These are phyloP conservation scores for Primulina tabacum DNA, from an alignment of 257 asterid genomes.

Conservation along the genomic window DNA sequence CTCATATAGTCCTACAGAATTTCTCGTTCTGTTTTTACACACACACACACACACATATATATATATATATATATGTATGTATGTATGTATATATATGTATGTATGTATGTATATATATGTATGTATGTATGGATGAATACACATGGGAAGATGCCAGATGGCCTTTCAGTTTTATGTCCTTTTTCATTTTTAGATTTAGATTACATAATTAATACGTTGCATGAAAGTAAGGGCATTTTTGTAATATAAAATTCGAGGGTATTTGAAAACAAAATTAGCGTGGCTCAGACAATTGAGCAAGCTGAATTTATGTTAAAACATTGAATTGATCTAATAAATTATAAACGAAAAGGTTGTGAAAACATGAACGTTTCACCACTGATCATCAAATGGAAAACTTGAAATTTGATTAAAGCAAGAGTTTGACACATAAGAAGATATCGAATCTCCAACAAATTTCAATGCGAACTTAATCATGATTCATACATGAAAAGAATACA, in stretches of 20 bases:
- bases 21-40: too few species aligned
- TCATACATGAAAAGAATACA: conserved; percentile 37
- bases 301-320: neutral
- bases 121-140: neutral
- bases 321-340: neutral
- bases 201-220: neutral
- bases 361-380: neutral
- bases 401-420: neutral
- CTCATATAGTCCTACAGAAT: too few species aligned
- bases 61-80: too few species aligned
- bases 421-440: neutral
- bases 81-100: too few species aligned
- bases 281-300: neutral
- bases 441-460: conserved; percentile 3
- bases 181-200: neutral
- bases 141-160: neutral
- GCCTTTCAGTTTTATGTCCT: neutral
- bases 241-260: too few species aligned
- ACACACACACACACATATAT: too few species aligned
- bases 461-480: neutral
- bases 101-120: too few species aligned
- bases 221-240: neutral
- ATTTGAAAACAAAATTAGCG: too few species aligned
- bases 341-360: neutral
- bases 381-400: neutral